Percentiles rank a stretch among this genome's conserved stretches.
phyloP scores from a whole-genome alignment of 1,284 basidiomycete genomes.

The Ustilago curta region DNA sequence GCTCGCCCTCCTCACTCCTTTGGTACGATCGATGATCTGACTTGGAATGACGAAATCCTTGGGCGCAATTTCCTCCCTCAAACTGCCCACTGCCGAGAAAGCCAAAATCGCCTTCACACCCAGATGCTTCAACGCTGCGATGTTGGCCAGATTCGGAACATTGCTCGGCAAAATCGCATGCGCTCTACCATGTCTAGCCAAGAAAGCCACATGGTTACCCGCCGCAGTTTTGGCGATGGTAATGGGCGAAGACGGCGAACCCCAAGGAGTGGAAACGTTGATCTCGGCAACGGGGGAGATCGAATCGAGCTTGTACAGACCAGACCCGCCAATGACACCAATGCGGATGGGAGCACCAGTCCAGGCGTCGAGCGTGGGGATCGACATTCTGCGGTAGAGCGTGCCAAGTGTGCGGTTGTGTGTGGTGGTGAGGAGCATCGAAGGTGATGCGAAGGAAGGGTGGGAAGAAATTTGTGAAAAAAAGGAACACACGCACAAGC shows the following conservation, averaged over 20 bases:
- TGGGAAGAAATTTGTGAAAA: too few species aligned
- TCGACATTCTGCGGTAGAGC: slow-evolving; percentile 18
- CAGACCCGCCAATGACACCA: slow-evolving; percentile 67
- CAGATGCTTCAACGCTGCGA: slow-evolving; percentile 91
- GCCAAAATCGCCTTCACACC: slow-evolving; percentile 90
- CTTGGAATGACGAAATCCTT: slow-evolving; percentile 87
- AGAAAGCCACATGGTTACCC: slow-evolving; percentile 83
- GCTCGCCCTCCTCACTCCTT: slow-evolving; percentile 84
- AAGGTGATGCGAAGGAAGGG: too few species aligned
- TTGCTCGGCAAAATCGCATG: slow-evolving; percentile 73
- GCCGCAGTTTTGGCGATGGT: slow-evolving; percentile 84
- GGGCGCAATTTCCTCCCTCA: slow-evolving; percentile 85
- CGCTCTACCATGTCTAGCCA: slow-evolving; percentile 85
- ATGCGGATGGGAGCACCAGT: slow-evolving; percentile 53
- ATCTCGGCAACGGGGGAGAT: slow-evolving; percentile 62
- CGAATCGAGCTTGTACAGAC: slow-evolving; percentile 67
- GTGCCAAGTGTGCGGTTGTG: too few species aligned
- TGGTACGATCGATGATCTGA: slow-evolving; percentile 97
- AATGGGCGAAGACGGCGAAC: slow-evolving; percentile 89
- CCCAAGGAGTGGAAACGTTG: slow-evolving; percentile 81
- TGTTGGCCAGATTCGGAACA: slow-evolving; percentile 85
- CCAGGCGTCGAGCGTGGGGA: slow-evolving; percentile 38
- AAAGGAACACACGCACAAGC: too few species aligned
- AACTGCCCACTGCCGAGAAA: slow-evolving; percentile 95
- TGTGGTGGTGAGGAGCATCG: too few species aligned